Evolutionary conservation across 768 basidiomycete species (phyloP).

Genomic region (Antrodiella citrinella): DNA sequence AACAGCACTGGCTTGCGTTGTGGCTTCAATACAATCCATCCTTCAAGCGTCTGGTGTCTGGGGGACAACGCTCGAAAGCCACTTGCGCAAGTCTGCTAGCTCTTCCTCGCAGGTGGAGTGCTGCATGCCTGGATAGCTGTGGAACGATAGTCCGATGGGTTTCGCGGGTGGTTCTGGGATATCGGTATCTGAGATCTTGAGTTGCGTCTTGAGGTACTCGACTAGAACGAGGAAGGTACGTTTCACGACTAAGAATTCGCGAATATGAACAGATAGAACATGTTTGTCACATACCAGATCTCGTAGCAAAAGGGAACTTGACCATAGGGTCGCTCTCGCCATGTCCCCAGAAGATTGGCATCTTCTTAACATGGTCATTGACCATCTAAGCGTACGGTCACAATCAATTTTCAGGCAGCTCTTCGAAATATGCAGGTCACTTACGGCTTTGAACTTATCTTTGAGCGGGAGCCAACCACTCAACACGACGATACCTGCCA

Average conservation of each 20-base stretch:
- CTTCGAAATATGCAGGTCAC: constrained; percentile 13
- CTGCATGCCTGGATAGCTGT: constrained; percentile 55
- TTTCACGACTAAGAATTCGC: neutral
- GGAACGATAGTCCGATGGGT: constrained; percentile 55
- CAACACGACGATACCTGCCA: constrained; percentile 65
- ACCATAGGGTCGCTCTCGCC: constrained; percentile 74
- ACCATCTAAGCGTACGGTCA: constrained; percentile 39
- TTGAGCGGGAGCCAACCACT: constrained; percentile 76
- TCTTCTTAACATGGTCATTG: constrained; percentile 45
- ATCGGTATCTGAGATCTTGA: constrained; percentile 34
- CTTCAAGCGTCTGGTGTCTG: no score
- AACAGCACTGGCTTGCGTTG: no score
- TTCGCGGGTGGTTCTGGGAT: constrained; percentile 29
- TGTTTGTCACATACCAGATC: constrained; percentile 26
- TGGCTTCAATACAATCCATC: no score
- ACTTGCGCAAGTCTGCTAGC: constrained; percentile 59
- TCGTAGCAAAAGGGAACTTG: constrained; percentile 40
- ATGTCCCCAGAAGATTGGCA: constrained; percentile 85
- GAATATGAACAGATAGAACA: neutral
- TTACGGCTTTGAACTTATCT: constrained; percentile 56
- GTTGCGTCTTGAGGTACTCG: constrained; percentile 42
- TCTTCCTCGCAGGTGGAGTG: constrained; percentile 63
- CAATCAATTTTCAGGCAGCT: neutral
- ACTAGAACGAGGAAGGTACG: no score
- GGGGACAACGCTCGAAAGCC: constrained; percentile 32